A percentile compares a stretch with the other conserved stretches of the same genome.
These are phyloP conservation scores for Pontederia crassipes DNA, from an alignment of 176 grass and related monocot species.

Conservation along the genomic window DNA sequence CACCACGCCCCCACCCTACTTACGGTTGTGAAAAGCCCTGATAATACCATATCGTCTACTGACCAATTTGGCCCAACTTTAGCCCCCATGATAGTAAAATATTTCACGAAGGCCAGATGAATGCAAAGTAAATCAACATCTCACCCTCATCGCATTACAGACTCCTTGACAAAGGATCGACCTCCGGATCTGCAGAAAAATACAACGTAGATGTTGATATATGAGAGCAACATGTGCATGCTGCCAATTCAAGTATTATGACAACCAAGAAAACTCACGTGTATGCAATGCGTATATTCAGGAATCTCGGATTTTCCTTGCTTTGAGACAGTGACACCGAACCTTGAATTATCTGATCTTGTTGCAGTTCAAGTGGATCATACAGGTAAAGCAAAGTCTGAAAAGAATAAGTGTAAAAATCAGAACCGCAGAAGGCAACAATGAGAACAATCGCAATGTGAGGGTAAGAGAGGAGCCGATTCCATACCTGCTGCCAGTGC, in stretches of 20 bases:
- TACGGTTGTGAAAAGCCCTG: too few species aligned
- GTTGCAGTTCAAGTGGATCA: constrained; percentile 77
- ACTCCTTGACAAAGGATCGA: constrained; percentile 72
- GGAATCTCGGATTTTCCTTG: constrained; percentile 75
- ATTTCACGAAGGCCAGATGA: constrained; percentile 1
- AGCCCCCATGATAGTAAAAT: constrained; percentile 21
- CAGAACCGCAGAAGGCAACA: background rate
- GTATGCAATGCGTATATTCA: constrained; percentile 81
- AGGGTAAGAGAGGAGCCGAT: background rate
- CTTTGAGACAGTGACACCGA: constrained; percentile 83
- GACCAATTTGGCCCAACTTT: constrained; percentile 4
- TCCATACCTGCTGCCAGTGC: constrained; percentile 92
- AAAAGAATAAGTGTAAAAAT: background rate
- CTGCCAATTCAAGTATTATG: background rate
- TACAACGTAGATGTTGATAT: background rate
- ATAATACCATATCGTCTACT: background rate
- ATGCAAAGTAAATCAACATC: background rate
- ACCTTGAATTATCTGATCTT: constrained; percentile 90
- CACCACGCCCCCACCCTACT: too few species aligned
- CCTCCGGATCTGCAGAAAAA: constrained; percentile 56
- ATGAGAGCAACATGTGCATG: background rate
- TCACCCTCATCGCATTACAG: constrained; percentile 52
- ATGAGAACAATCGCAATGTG: background rate
- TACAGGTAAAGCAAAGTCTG: constrained; percentile 89
- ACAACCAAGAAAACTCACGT: constrained; percentile 48